Conservation (phyloP, 352 stramenopile species). For the Pythium aphanidermatum region DNA sequence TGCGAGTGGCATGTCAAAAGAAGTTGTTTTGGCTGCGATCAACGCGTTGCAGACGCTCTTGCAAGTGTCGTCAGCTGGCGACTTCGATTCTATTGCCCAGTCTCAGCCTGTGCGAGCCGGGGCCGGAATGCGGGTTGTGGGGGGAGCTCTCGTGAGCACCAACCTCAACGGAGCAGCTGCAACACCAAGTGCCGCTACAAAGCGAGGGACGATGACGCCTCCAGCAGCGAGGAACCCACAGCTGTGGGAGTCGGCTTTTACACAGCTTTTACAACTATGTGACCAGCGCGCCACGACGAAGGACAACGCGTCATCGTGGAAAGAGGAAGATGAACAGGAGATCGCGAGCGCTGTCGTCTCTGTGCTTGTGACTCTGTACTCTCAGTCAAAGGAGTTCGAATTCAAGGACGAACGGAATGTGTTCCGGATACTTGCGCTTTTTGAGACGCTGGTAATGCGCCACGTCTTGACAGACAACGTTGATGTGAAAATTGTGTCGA, state of each 20-base stretch:
- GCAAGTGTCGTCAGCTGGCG: conserved; percentile 62
- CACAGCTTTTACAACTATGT: conserved; percentile 49
- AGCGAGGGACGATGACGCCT: conserved; percentile 13
- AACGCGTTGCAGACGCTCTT: conserved; percentile 79
- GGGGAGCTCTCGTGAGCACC: conserved; percentile 60
- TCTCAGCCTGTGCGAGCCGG: conserved; percentile 73
- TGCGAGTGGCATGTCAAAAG: conserved; percentile 49
- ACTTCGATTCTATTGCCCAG: conserved; percentile 68
- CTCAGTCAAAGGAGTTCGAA: conserved; percentile 65
- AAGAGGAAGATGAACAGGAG: conserved; percentile 76
- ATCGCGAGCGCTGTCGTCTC: conserved; percentile 71
- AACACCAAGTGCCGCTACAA: conserved; percentile 11
- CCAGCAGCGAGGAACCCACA: conserved; percentile 36
- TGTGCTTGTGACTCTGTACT: conserved; percentile 71
- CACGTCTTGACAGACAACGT: conserved; percentile 43
- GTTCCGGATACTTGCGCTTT: conserved; percentile 53
- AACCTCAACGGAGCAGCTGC: conserved; percentile 14
- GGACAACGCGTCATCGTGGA: conserved; percentile 16
- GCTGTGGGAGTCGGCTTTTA: conserved; percentile 69
- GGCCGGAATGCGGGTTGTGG: conserved; percentile 88
- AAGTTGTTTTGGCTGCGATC: conserved; percentile 70
- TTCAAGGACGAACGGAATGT: conserved; percentile 64
- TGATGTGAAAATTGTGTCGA: conserved; percentile 28
- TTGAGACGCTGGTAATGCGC: conserved; percentile 52
- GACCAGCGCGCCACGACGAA: conserved; percentile 24